Conservation (phyloP, 495 filamentous ascomycete species). For the Penicillium paradoxum region DNA sequence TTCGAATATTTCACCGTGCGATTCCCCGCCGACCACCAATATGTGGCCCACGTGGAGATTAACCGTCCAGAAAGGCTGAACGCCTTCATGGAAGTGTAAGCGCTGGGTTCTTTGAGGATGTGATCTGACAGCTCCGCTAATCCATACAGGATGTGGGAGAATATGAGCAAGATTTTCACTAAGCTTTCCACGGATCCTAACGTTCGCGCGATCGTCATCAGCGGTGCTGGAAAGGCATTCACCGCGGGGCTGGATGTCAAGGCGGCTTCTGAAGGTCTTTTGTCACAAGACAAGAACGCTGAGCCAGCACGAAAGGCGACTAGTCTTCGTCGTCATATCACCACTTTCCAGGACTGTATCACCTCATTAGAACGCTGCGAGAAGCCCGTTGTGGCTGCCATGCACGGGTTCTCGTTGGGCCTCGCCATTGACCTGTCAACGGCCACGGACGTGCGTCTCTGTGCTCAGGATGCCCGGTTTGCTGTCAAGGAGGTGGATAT, state of each 20-base stretch:
- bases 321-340: conserved; percentile 59
- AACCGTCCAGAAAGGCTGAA: conserved; percentile 88
- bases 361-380: conserved; percentile 74
- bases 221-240: conserved; percentile 82
- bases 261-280: conserved; percentile 44
- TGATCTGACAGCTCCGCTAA: conserved; percentile 1
- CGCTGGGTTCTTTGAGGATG: neutral
- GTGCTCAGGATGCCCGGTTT: conserved; percentile 57
- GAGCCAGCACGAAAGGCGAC: conserved; percentile 68
- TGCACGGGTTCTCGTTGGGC: conserved; percentile 78
- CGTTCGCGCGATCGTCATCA: conserved; percentile 75
- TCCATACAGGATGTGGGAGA: conserved; percentile 72
- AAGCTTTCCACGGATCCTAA: conserved; percentile 65
- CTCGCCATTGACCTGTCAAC: conserved; percentile 79
- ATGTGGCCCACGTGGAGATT: conserved; percentile 90
- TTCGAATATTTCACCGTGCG: conserved; percentile 75
- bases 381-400: conserved; percentile 83
- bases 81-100: conserved; percentile 71
- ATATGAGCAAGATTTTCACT: conserved; percentile 67
- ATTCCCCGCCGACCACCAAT: conserved; percentile 55
- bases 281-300: conserved; percentile 14
- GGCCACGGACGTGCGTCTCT: conserved; percentile 76
- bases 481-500: conserved; percentile 95
- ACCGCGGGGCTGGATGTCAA: conserved; percentile 77
- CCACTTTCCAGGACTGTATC: conserved; percentile 75